A percentile compares a stretch with the other conserved stretches of the same genome.
These are phyloP conservation scores for Cercospora beticola DNA, from an alignment of 2,329 filamentous ascomycete species.

Conservation along the genomic window DNA sequence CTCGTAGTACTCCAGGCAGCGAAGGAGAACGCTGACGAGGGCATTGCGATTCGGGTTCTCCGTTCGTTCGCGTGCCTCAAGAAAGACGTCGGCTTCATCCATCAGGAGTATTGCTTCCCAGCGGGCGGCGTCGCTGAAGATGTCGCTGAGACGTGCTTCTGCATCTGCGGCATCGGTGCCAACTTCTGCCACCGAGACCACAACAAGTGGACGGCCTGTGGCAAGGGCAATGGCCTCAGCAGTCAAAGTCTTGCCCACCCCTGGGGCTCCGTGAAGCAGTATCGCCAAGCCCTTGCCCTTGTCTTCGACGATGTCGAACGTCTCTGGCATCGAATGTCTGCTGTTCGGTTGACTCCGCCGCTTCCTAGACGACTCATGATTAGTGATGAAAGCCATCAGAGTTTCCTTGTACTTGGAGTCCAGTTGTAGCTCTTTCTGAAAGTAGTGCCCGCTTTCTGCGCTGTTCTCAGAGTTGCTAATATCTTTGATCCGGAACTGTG, in stretches of 20 bases:
- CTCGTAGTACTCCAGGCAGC: neutral
- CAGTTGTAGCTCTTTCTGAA: neutral
- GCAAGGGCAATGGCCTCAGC: slow-evolving; percentile 38
- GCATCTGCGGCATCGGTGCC: slow-evolving; percentile 2
- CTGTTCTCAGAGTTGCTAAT: neutral
- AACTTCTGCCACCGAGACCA: slow-evolving; percentile 22
- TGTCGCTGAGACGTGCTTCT: slow-evolving; percentile 3
- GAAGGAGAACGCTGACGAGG: neutral
- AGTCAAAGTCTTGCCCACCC: slow-evolving; percentile 44
- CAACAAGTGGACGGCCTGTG: slow-evolving; percentile 45
- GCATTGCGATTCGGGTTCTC: neutral
- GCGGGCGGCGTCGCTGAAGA: slow-evolving; percentile 10
- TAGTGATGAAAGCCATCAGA: neutral
- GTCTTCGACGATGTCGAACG: slow-evolving; percentile 16
- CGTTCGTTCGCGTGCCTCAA: slow-evolving; percentile 51
- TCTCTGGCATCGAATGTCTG: neutral
- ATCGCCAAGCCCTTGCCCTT: slow-evolving; percentile 37
- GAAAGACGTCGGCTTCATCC: slow-evolving; percentile 63
- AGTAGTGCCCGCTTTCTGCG: neutral
- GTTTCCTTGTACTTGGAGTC: neutral
- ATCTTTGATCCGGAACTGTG: neutral
- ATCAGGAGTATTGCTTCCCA: slow-evolving; percentile 21
- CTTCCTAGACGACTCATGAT: neutral
- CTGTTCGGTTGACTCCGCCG: neutral
- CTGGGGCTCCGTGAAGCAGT: slow-evolving; percentile 39